These are phyloP conservation scores for Suhomyces bolitotheri DNA, from an alignment of 1,139 yeast genomes.

Conservation along the genomic window DNA sequence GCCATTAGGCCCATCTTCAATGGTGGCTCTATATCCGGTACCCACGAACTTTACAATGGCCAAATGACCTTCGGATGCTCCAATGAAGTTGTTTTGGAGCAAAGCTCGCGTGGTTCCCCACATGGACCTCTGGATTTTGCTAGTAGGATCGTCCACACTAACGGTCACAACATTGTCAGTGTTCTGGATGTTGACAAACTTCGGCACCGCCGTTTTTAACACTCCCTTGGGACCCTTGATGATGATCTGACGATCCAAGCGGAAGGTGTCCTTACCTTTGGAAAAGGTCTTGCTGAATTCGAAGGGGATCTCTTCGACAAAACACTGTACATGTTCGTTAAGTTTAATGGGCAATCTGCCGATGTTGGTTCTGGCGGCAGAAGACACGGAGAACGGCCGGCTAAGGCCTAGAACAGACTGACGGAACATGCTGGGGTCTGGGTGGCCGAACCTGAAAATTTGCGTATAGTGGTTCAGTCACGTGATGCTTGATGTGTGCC, in stretches of 20 bases:
- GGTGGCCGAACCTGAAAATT: constrained; percentile 3
- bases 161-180: constrained; percentile 48
- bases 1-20: constrained; percentile 56
- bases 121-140: constrained; percentile 76
- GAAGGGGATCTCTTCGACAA: constrained; percentile 38
- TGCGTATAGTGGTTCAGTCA: constrained; percentile 3
- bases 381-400: constrained; percentile 31
- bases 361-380: constrained; percentile 33
- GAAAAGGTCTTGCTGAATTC: constrained; percentile 59
- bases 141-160: constrained; percentile 54
- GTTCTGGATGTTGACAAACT: constrained; percentile 54
- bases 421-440: constrained; percentile 6
- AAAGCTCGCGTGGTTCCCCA: constrained; percentile 95
- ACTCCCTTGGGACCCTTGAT: constrained; percentile 82
- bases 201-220: constrained; percentile 65
- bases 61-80: constrained; percentile 91
- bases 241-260: constrained; percentile 61
- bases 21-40: constrained; percentile 89
- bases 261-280: constrained; percentile 63
- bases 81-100: constrained; percentile 74
- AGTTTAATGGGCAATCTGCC: constrained; percentile 45
- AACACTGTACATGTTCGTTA: constrained; percentile 33
- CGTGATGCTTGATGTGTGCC: not conserved
- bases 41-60: constrained; percentile 90
- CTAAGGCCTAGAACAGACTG: constrained; percentile 4